Percentiles rank a stretch among this genome's conserved stretches.
Conservation (phyloP, 768 basidiomycete genomes). For the Tylopilus vinaceipallidus region DNA sequence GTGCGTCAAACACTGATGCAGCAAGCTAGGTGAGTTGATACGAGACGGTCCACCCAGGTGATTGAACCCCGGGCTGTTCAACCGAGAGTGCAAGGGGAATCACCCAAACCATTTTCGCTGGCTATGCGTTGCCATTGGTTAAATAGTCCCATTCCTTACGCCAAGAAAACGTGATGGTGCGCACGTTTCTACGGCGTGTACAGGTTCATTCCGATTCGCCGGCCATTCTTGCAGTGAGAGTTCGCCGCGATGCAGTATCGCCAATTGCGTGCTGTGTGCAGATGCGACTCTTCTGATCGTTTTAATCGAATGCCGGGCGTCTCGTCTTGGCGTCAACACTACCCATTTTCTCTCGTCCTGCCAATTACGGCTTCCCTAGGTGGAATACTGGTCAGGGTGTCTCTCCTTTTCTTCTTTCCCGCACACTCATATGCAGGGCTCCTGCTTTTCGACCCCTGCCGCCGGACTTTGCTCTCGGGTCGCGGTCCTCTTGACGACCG, state of each 20-base stretch:
- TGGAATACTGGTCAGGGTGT: background rate
- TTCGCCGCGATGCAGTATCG: background rate
- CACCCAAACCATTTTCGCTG: background rate
- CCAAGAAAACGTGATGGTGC: too few species aligned
- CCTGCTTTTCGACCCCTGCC: background rate
- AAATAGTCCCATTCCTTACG: too few species aligned
- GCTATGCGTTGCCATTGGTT: background rate
- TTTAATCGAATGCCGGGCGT: background rate
- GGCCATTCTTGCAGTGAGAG: background rate
- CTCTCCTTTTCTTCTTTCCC: background rate
- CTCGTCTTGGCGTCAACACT: background rate
- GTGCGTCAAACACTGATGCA: background rate
- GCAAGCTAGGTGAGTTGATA: background rate
- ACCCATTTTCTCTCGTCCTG: background rate
- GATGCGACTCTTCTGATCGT: background rate
- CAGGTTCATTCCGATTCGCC: background rate
- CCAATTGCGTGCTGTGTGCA: too few species aligned
- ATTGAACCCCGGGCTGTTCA: too few species aligned
- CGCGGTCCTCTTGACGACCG: conserved; percentile 4
- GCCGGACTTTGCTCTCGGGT: conserved; percentile 1
- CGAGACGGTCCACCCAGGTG: background rate
- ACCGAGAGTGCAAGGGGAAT: too few species aligned
- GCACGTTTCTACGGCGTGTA: background rate
- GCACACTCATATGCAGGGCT: background rate
- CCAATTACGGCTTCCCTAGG: too few species aligned